Conservation (phyloP, 2,329 filamentous ascomycete genomes). For the Penicillium verrucosum region DNA sequence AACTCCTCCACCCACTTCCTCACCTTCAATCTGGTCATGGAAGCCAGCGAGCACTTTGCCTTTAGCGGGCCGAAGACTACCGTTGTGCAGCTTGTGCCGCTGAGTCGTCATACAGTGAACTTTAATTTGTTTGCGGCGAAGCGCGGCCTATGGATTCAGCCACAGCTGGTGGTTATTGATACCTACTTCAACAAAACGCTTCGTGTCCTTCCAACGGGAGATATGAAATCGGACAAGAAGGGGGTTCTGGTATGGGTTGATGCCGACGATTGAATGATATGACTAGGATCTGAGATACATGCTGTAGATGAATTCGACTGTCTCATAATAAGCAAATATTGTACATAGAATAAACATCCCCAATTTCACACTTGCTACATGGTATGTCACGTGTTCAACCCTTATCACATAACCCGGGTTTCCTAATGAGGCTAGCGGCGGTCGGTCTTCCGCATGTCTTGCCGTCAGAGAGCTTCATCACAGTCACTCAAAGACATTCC, state of each 20-base stretch:
- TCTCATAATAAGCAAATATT: not conserved
- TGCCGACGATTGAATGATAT: slow-evolving; percentile 31
- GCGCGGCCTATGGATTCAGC: slow-evolving; percentile 65
- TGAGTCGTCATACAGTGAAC: slow-evolving; percentile 69
- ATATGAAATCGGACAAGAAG: slow-evolving; percentile 57
- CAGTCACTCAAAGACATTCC: slow-evolving; percentile 8
- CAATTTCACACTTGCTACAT: not conserved
- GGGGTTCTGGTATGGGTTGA: slow-evolving; percentile 47
- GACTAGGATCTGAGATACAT: not conserved
- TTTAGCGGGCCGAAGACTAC: slow-evolving; percentile 85
- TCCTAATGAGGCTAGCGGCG: slow-evolving; percentile 23
- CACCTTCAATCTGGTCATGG: slow-evolving; percentile 89
- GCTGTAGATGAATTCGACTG: slow-evolving; percentile 1
- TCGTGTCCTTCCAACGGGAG: slow-evolving; percentile 74
- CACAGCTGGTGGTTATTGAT: slow-evolving; percentile 75
- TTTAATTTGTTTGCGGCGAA: slow-evolving; percentile 70
- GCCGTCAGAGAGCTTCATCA: slow-evolving; percentile 25
- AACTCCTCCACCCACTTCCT: slow-evolving; percentile 94
- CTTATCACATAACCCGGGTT: slow-evolving; percentile 19
- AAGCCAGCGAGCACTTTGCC: slow-evolving; percentile 86
- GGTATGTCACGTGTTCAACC: slow-evolving; percentile 20
- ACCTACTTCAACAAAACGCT: slow-evolving; percentile 91
- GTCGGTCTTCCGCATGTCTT: slow-evolving; percentile 23
- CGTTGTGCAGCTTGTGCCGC: slow-evolving; percentile 74
- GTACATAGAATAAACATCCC: not conserved